These are phyloP conservation scores for Phytopythium aichiense DNA, from an alignment of 352 stramenopile genomes.

Conservation along the genomic window DNA sequence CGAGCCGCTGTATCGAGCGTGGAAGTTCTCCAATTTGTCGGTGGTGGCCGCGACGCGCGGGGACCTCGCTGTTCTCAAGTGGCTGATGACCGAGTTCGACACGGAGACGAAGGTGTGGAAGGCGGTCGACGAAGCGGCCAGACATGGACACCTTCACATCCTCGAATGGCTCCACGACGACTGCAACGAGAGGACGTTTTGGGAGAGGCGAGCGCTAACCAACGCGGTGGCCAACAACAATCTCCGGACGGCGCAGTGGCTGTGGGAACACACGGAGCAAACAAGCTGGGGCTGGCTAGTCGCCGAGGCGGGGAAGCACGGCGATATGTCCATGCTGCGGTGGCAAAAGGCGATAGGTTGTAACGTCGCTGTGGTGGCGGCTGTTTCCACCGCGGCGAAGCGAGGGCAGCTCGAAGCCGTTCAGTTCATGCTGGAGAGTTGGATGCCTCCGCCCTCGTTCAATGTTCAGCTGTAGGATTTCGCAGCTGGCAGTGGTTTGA, in stretches of 20 bases:
- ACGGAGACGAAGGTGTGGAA: slow-evolving; percentile 1
- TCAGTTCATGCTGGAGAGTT: slow-evolving; percentile 1
- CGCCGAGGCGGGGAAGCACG: slow-evolving; percentile 24
- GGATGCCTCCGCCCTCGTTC: neutral
- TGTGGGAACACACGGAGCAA: slow-evolving; percentile 12
- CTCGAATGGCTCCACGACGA: slow-evolving; percentile 9
- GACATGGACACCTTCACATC: slow-evolving; percentile 10
- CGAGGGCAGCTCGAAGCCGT: slow-evolving; percentile 35
- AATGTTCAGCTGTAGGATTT: too few species aligned
- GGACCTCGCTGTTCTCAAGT: slow-evolving; percentile 6
- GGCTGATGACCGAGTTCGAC: slow-evolving; percentile 9
- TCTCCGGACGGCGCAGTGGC: neutral
- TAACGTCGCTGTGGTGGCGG: slow-evolving; percentile 18
- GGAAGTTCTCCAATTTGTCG: slow-evolving; percentile 1
- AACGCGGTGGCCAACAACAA: slow-evolving; percentile 3
- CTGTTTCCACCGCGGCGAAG: slow-evolving; percentile 28
- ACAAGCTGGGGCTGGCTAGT: slow-evolving; percentile 6
- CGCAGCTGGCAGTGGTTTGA: neutral
- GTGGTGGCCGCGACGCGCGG: slow-evolving; percentile 2
- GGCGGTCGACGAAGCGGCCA: slow-evolving; percentile 6
- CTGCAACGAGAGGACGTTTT: slow-evolving; percentile 3
- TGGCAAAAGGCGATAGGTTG: slow-evolving; percentile 30
- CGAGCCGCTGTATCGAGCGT: slow-evolving; percentile 7
- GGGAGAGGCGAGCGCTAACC: slow-evolving; percentile 2
- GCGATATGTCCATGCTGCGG: slow-evolving; percentile 29